Evolutionary conservation across 192 early-diverging fungal species (phyloP), one percentile per base, ranked within the genome.

Genomic region (Backusella tuberculispora): DNA sequence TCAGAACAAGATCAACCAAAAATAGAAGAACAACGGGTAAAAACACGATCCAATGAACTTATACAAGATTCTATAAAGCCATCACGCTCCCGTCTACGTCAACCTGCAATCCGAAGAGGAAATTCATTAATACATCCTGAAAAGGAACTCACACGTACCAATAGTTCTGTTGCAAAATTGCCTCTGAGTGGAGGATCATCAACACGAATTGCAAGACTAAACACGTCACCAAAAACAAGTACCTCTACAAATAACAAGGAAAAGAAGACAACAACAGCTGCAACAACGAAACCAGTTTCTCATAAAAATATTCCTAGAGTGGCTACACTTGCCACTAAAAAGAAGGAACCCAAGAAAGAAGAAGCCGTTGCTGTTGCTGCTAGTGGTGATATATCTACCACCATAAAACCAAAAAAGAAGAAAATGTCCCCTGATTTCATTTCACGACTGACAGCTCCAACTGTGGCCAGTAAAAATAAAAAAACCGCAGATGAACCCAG

Each of bases 401-500:
- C 29, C 29, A 9, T 10, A 10, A 60, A 60, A 12, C 53, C 53
- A 24, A 60, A 60, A 60, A 60, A 60, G 53, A 60, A 60, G 53
- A 60, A 60, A 60, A 60, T 60, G 53, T 19, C 53, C 10, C 24
- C 53, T 60, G 21, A 60, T 60, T 60, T 60, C 24, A 60, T 60
- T 60, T 60, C 53, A 60, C 53, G 53, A 24, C 26, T 60, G 53
- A 60, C 53, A 26, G 53, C 53, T 12, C 53, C 53, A 3, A 60
- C 53, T 0, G 9, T 60, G 2, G 53, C 53, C 21, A 60, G 53
- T 12, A 60, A 60, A 12, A 60, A 12, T 12, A 60, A 60, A 26
- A 60, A 60, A 24, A 24, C 24, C 0, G 21, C 21, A 26, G 53
- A 24, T 50, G n/a, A 19, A 0, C 10, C 42, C 42, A 43, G 10